phyloP scores from a whole-genome alignment of 2,329 filamentous ascomycete genomes.

The Fusarium heterosporum region DNA sequence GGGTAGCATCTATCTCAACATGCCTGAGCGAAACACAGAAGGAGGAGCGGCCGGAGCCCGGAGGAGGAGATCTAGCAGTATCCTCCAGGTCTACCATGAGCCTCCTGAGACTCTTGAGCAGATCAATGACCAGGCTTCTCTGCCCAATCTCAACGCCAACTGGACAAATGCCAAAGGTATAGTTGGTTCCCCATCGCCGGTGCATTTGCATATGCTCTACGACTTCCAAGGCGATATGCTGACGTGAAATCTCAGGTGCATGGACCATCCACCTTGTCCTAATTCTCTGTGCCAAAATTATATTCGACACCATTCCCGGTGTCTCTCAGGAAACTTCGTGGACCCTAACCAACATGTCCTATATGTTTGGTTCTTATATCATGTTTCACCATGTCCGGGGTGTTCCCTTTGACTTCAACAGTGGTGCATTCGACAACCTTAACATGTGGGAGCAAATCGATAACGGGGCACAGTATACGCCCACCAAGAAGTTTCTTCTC shows the following conservation, averaged over 20 bases:
- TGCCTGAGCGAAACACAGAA: slow-evolving; percentile 64
- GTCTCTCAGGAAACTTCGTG: slow-evolving; percentile 98
- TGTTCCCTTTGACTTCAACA: slow-evolving; percentile 98
- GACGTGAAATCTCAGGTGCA: slow-evolving; percentile 71
- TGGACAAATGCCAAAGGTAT: slow-evolving; percentile 99
- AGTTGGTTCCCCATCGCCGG: slow-evolving; percentile 17
- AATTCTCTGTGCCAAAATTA: slow-evolving; percentile 91
- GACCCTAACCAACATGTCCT: slow-evolving; percentile 98
- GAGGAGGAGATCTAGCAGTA: slow-evolving; percentile 95
- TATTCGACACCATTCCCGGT: slow-evolving; percentile 96
- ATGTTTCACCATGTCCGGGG: slow-evolving; percentile 99
- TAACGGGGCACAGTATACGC: slow-evolving; percentile 98
- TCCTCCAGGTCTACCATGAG: slow-evolving; percentile 93
- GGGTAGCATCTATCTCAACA: slow-evolving; percentile 69
- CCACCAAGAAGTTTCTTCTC: slow-evolving; percentile 97
- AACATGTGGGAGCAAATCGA: slow-evolving; percentile 99
- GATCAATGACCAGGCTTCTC: slow-evolving; percentile 92
- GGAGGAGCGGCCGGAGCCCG: slow-evolving; percentile 66
- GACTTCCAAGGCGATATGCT: slow-evolving; percentile 27
- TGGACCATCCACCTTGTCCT: slow-evolving; percentile 98
- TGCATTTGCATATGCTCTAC: slow-evolving; percentile 7
- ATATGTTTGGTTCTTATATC: slow-evolving; percentile 98
- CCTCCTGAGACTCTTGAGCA: slow-evolving; percentile 97
- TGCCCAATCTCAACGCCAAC: slow-evolving; percentile 96
- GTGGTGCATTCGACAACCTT: slow-evolving; percentile 97